phyloP scores from a whole-genome alignment of 1,139 yeast species.

The Debaryomyces coudertii region DNA sequence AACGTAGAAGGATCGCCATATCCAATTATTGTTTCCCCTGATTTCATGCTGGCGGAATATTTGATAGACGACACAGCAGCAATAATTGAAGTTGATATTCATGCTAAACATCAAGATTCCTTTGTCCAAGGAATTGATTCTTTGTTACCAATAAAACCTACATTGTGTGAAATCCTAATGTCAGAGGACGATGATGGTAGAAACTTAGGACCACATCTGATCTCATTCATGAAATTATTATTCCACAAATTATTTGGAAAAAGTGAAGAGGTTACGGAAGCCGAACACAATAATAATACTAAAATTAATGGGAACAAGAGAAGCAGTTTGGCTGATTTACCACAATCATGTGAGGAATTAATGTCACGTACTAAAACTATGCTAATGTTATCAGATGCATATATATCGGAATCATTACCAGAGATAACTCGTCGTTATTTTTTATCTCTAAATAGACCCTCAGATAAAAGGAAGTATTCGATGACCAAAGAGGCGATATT shows the following conservation, averaged over 20 bases:
- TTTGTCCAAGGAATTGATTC: conserved; percentile 72
- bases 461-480: conserved; percentile 22
- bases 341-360: conserved; percentile 34
- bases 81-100: conserved; percentile 64
- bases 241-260: conserved; percentile 35
- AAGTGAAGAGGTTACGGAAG: conserved; percentile 7
- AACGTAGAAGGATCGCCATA: conserved; percentile 23
- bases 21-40: conserved; percentile 33
- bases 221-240: conserved; percentile 32
- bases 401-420: conserved; percentile 29
- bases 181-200: conserved; percentile 12
- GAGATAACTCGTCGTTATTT: conserved; percentile 35
- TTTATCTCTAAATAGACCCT: conserved; percentile 29
- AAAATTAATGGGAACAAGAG: conserved; percentile 16
- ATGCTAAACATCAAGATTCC: conserved; percentile 71
- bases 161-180: conserved; percentile 45
- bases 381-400: conserved; percentile 40
- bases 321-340: conserved; percentile 16
- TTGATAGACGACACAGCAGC: conserved; percentile 53
- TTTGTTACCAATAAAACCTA: conserved; percentile 47
- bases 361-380: conserved; percentile 32
- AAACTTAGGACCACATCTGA: conserved; percentile 13
- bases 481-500: conserved; percentile 37
- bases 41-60: conserved; percentile 32
- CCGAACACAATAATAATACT: not conserved